These are phyloP conservation scores for Pseudonectria buxi DNA, from an alignment of 2,329 filamentous ascomycete genomes.

Conservation along the genomic window DNA sequence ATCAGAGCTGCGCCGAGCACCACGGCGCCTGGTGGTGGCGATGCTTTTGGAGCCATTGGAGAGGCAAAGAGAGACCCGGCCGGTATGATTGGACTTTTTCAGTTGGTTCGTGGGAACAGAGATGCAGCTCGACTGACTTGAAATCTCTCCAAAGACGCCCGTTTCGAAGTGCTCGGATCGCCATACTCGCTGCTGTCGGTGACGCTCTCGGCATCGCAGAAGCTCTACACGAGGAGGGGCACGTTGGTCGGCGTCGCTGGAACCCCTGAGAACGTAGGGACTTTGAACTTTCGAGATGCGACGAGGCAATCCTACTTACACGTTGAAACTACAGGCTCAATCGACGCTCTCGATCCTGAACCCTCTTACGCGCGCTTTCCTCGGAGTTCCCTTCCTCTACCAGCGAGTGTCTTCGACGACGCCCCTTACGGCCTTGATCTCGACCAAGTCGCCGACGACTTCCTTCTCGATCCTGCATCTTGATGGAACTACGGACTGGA, in stretches of 20 bases:
- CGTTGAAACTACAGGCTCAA: conserved; percentile 53
- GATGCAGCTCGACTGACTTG: conserved; percentile 7
- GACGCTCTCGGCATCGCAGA: conserved; percentile 85
- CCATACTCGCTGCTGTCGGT: conserved; percentile 93
- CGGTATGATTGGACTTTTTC: conserved; percentile 31
- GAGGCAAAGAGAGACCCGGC: conserved; percentile 42
- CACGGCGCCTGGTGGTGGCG: conserved; percentile 44
- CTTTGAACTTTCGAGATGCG: not conserved
- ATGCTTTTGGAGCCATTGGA: conserved; percentile 48
- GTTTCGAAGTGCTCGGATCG: conserved; percentile 86
- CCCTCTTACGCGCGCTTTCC: conserved; percentile 68
- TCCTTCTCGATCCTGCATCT: conserved; percentile 84
- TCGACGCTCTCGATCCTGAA: conserved; percentile 84
- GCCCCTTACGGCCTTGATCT: conserved; percentile 81
- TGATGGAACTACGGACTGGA: conserved; percentile 93
- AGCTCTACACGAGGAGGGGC: conserved; percentile 85
- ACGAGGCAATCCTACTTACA: conserved; percentile 2
- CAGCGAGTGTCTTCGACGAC: conserved; percentile 83
- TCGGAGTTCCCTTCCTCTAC: conserved; percentile 92
- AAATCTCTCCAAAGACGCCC: conserved; percentile 62
- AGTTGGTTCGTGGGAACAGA: conserved; percentile 1
- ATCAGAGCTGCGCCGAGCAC: conserved; percentile 56
- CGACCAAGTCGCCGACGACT: conserved; percentile 77
- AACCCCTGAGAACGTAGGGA: conserved; percentile 74
- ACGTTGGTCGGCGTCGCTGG: conserved; percentile 86